Percentiles rank a stretch among this genome's conserved stretches.
Evolutionary conservation across 2,329 filamentous ascomycete genomes (phyloP).

Genomic region (Trichoderma cornu-damae): DNA sequence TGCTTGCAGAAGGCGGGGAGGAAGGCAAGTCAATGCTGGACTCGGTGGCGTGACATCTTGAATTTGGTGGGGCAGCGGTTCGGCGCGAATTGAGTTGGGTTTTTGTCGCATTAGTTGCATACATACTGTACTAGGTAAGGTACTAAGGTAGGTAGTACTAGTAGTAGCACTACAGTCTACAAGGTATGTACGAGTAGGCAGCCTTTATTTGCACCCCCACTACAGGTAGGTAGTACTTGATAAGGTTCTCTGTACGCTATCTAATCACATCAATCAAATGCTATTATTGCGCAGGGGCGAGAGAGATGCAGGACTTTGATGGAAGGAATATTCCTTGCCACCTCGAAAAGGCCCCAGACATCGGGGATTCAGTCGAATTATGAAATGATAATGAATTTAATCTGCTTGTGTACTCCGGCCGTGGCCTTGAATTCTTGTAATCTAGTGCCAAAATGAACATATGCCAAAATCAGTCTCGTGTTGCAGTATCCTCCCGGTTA

Average conservation of each 20-base stretch:
- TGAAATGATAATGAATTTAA: not conserved
- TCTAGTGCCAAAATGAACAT: not conserved
- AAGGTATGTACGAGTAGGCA: no score
- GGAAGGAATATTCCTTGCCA: not conserved
- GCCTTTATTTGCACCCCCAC: not conserved
- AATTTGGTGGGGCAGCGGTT: constrained; percentile 16
- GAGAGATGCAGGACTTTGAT: no score
- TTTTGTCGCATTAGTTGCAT: no score
- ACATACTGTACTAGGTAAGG: not conserved
- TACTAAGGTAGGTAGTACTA: no score
- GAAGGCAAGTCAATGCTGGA: not conserved
- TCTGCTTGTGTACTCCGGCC: not conserved
- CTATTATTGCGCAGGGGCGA: no score
- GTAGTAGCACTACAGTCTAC: no score
- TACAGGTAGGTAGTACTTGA: no score
- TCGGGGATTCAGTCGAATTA: not conserved
- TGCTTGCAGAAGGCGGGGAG: not conserved
- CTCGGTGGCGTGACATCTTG: constrained; percentile 14
- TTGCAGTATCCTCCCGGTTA: not conserved
- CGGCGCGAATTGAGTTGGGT: constrained; percentile 3
- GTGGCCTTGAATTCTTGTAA: not conserved
- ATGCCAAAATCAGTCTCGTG: not conserved
- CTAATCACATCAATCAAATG: no score
- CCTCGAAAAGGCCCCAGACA: not conserved
- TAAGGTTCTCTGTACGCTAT: no score